Evolutionary conservation across 1,284 basidiomycete genomes (phyloP).

Genomic region (Coniophora puteana): DNA sequence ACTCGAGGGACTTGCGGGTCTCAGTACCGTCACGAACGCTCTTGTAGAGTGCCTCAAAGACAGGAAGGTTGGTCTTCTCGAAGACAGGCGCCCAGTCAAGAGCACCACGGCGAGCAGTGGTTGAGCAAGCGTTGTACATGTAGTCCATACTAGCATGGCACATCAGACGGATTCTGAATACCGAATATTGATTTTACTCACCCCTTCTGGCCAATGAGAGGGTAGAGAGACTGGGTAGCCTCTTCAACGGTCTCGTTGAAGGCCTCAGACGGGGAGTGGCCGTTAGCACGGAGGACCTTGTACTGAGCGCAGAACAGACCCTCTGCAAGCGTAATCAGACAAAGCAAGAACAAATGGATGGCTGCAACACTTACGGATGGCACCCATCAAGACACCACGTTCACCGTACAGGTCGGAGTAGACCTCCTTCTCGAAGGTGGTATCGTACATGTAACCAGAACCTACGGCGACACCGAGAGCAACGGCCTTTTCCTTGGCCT

Average conservation of each 20-base stretch:
- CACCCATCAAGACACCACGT: conserved; percentile 99
- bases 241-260: conserved; percentile 99
- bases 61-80: conserved; percentile 88
- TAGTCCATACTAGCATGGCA: conserved; percentile 84
- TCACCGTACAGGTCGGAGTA: conserved; percentile 99
- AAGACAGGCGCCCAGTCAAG: conserved; percentile 99
- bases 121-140: conserved; percentile 99
- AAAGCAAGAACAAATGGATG: conserved; percentile 1
- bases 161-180: background rate
- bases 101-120: conserved; percentile 96
- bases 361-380: conserved; percentile 72
- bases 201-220: conserved; percentile 94
- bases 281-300: conserved; percentile 98
- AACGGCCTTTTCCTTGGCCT: conserved; percentile 96
- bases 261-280: conserved; percentile 96
- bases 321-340: conserved; percentile 47
- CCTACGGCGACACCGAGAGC: conserved; percentile 95
- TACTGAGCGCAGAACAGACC: conserved; percentile 99
- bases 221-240: conserved; percentile 98
- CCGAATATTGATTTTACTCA: conserved; percentile 30
- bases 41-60: conserved; percentile 95
- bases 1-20: conserved; percentile 96
- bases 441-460: conserved; percentile 97
- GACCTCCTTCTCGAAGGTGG: conserved; percentile 99
- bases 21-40: conserved; percentile 94